A percentile compares a stretch with the other conserved stretches of the same genome.
Evolutionary conservation across 176 grass and related monocot species (phyloP).

Genomic region (Puya raimondii): DNA sequence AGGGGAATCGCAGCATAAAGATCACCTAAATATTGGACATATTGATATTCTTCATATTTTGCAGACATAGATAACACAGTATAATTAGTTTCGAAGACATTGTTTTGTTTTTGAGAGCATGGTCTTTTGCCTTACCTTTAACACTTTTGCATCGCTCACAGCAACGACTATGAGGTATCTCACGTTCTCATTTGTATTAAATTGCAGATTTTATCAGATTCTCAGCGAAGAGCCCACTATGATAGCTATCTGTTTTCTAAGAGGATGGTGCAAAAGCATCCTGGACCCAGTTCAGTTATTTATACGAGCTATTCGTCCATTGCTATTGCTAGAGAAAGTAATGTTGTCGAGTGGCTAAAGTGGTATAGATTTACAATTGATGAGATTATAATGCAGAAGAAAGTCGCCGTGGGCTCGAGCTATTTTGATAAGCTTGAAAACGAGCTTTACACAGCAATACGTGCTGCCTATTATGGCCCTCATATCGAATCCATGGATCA

Average conservation of each 20-base stretch:
- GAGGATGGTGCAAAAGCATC: slow-evolving; percentile 34
- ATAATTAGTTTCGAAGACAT: no score
- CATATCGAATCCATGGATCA: slow-evolving; percentile 58
- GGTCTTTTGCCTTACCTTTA: neutral
- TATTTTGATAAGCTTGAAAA: slow-evolving; percentile 86
- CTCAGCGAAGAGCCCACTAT: slow-evolving; percentile 59
- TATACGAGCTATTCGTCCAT: slow-evolving; percentile 42
- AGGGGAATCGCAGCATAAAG: no score
- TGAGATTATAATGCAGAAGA: slow-evolving; percentile 70
- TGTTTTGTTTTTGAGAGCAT: no score
- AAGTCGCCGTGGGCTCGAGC: slow-evolving; percentile 45
- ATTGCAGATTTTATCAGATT: slow-evolving; percentile 84
- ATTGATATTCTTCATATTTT: no score
- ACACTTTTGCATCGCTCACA: neutral
- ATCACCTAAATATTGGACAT: no score
- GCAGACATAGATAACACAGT: no score
- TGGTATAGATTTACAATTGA: slow-evolving; percentile 73
- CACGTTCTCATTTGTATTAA: slow-evolving; percentile 3
- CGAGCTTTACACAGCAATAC: slow-evolving; percentile 73
- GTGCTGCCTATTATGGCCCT: slow-evolving; percentile 75
- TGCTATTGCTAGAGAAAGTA: slow-evolving; percentile 48
- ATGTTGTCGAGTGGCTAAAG: slow-evolving; percentile 91
- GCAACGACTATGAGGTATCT: neutral
- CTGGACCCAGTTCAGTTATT: slow-evolving; percentile 34
- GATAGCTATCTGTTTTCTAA: slow-evolving; percentile 57